Evolutionary conservation across 2,329 filamentous ascomycete genomes (phyloP), one percentile per base, ranked within the genome.

Genomic region (Arthrobotrys sphaeroides): DNA sequence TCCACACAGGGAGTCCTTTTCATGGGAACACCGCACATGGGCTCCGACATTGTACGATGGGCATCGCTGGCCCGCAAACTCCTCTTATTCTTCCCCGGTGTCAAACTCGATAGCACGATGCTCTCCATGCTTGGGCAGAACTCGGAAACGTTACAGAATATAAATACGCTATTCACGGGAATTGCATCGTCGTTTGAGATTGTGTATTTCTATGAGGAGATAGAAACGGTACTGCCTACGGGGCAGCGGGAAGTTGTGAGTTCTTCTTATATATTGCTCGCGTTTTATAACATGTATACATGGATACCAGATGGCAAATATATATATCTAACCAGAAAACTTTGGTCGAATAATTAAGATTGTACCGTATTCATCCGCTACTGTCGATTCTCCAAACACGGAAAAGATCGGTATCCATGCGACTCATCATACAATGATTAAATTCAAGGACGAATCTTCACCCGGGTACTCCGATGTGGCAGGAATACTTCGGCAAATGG

Each of bases 1-100:
- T 79, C 78, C 0, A 93, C 91, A 0, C 93, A 90, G 79, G 91
- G 89, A 22, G 87, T 93, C 69, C 85, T 93, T 33, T 94, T 94
- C 81, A 85, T 94, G 26, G 91, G 91, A 12, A 94, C 91, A 12
- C 91, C 91, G 5, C 91, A 93, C 81, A 88, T 86, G 16, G 91
- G 90, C 6, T 88, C 90, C 1, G 89, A 89, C 77, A 83, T 89
- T 1, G 90, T 90, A 0, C 86, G 87, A 78, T 92, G 90, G 90
- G 90, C 88, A 0, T 83, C 86, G 9, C 83, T 90, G 65, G 83
- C 93, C 33, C 90, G 93, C 81, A 87, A 86, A 77, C 90, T 93
- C 84, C 88, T 88, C 59, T 86, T 87, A 62, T 86, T 87, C 0
- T 85, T 92, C 13, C 90, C 90, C 0, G 83, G 92, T 59, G 86